Conservation (phyloP, 306 rosid species). For the Trifolium pratense region DNA sequence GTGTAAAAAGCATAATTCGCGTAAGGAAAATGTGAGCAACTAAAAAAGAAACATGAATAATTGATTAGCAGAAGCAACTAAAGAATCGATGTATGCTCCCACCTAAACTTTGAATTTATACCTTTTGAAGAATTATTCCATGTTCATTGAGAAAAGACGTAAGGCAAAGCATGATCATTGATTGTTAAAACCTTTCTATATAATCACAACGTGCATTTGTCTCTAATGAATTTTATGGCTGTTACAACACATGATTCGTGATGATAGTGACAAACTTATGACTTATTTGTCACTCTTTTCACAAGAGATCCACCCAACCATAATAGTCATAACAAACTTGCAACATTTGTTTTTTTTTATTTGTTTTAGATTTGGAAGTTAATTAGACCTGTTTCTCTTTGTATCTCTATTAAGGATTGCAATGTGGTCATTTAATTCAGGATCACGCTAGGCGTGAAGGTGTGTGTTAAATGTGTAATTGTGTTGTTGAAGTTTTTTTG, state of each 20-base stretch:
- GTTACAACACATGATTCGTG: constrained; percentile 23
- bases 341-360: too few species aligned
- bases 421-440: too few species aligned
- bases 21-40: constrained; percentile 31
- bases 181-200: constrained; percentile 9
- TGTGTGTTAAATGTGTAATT: too few species aligned
- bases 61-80: constrained; percentile 10
- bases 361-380: too few species aligned
- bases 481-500: too few species aligned
- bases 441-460: too few species aligned
- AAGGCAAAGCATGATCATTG: constrained; percentile 13
- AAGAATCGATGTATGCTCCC: constrained; percentile 23
- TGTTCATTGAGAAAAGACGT: constrained; percentile 36
- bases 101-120: constrained; percentile 45
- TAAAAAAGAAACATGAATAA: constrained; percentile 28
- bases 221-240: constrained; percentile 15
- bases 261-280: constrained; percentile 26
- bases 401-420: too few species aligned
- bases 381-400: too few species aligned
- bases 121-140: constrained; percentile 32
- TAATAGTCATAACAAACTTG: background rate
- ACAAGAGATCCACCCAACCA: constrained; percentile 8
- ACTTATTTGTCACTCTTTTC: constrained; percentile 4
- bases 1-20: constrained; percentile 1
- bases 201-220: constrained; percentile 23